These are phyloP conservation scores for Colletotrichum filicis DNA, from an alignment of 2,329 filamentous ascomycete genomes.

Conservation along the genomic window DNA sequence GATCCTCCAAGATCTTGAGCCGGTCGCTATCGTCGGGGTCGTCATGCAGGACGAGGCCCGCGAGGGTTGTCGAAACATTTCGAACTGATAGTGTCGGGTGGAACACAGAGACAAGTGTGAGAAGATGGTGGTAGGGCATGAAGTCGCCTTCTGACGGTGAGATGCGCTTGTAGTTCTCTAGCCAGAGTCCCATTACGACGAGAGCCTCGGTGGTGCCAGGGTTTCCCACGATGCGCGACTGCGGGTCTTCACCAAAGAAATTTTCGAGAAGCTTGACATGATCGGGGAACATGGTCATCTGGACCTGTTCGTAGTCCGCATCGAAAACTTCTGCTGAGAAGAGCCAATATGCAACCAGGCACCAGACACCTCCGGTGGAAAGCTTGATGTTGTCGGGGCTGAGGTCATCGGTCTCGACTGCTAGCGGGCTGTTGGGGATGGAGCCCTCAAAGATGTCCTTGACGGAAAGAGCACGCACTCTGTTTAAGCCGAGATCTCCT, in stretches of 20 bases:
- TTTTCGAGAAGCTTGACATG: constrained; percentile 64
- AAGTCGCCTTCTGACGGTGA: constrained; percentile 54
- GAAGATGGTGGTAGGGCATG: constrained; percentile 70
- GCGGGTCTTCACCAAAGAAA: constrained; percentile 63
- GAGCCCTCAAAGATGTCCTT: constrained; percentile 55
- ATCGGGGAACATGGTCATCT: constrained; percentile 69
- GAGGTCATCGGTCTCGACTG: constrained; percentile 56
- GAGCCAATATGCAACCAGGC: constrained; percentile 70
- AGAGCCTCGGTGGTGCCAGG: constrained; percentile 69
- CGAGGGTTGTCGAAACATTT: constrained; percentile 64
- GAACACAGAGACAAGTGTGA: constrained; percentile 68
- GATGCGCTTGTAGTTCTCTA: constrained; percentile 62
- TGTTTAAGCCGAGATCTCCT: constrained; percentile 66
- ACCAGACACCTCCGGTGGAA: constrained; percentile 68
- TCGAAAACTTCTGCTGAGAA: constrained; percentile 72
- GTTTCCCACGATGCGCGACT: constrained; percentile 58
- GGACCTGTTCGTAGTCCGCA: constrained; percentile 62
- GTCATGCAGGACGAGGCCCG: constrained; percentile 65
- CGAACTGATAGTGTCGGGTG: constrained; percentile 65
- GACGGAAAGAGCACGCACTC: constrained; percentile 54
- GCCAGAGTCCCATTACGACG: constrained; percentile 68
- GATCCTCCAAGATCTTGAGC: constrained; percentile 71
- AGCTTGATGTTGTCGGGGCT: constrained; percentile 64
- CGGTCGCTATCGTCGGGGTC: constrained; percentile 69
- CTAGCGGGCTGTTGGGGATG: constrained; percentile 57